phyloP scores from a whole-genome alignment of 805 yeast genomes.

The Zygoascus biomembranicola region DNA sequence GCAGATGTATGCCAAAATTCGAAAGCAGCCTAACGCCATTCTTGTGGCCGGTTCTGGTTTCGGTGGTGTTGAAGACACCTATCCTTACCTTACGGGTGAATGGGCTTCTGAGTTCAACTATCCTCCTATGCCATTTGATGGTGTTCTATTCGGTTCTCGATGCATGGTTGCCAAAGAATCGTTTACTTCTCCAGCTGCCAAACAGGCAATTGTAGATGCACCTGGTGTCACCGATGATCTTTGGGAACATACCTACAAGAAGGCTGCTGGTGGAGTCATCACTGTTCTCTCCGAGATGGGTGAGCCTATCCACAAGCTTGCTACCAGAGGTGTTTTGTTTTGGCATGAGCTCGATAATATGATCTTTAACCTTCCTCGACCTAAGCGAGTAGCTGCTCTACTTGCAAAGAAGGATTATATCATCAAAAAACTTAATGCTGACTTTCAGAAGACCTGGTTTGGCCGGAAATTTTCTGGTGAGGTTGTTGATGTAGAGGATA shows the following conservation, averaged over 20 bases:
- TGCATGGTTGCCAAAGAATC: constrained; percentile 98
- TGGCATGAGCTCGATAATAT: constrained; percentile 98
- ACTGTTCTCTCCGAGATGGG: constrained; percentile 99
- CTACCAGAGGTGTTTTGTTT: constrained; percentile 93
- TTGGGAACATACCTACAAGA: constrained; percentile 94
- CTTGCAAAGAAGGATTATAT: constrained; percentile 79
- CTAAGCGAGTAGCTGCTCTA: constrained; percentile 68
- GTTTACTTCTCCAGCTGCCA: constrained; percentile 87
- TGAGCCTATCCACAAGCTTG: constrained; percentile 97
- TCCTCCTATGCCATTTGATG: constrained; percentile 99
- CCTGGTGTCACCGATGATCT: constrained; percentile 79
- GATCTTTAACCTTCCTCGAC: constrained; percentile 85
- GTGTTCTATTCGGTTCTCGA: constrained; percentile 91
- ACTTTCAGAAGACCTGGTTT: constrained; percentile 98
- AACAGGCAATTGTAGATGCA: constrained; percentile 81
- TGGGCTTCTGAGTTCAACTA: constrained; percentile 85
- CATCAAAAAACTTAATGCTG: constrained; percentile 78
- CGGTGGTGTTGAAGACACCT: constrained; percentile 94
- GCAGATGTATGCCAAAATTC: constrained; percentile 90
- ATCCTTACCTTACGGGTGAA: constrained; percentile 94
- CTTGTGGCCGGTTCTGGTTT: constrained; percentile 97
- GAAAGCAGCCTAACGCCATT: constrained; percentile 83
- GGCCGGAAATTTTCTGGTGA: constrained; percentile 65
- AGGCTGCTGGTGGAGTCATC: constrained; percentile 93
- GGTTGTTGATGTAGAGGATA: constrained; percentile 84